phyloP scores from a whole-genome alignment of 2,329 filamentous ascomycete species.

The Fusarium nurragi region DNA sequence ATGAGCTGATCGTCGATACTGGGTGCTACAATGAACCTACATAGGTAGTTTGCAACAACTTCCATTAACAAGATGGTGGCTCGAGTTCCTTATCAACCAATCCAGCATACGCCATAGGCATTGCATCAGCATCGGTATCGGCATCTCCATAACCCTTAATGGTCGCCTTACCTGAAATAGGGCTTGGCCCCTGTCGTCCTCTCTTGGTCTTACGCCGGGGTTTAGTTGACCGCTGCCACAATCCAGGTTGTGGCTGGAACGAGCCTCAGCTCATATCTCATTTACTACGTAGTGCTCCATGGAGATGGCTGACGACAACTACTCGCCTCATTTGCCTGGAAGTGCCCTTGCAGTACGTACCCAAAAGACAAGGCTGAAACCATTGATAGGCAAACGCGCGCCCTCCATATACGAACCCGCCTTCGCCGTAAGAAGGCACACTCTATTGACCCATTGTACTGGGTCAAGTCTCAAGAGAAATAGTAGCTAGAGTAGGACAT shows the following conservation, averaged over 20 bases:
- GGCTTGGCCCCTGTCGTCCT: not conserved
- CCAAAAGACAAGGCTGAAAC: not conserved
- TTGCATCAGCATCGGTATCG: not conserved
- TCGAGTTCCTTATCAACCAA: not conserved
- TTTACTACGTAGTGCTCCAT: not conserved
- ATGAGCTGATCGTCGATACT: not conserved
- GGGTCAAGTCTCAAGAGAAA: slow-evolving; percentile 1
- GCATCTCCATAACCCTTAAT: slow-evolving; percentile 14
- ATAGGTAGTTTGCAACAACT: not conserved
- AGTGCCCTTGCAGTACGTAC: slow-evolving; percentile 15
- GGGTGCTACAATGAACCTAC: not conserved
- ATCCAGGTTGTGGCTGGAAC: slow-evolving; percentile 13
- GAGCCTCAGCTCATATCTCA: slow-evolving; percentile 27
- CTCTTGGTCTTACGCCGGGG: not conserved
- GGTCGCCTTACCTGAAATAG: slow-evolving; percentile 1
- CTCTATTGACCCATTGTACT: slow-evolving; percentile 23
- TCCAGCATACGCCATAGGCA: not conserved
- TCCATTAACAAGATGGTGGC: not conserved
- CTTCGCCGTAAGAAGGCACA: slow-evolving; percentile 15
- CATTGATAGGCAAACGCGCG: not conserved
- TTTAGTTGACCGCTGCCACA: not conserved
- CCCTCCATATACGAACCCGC: slow-evolving; percentile 1
- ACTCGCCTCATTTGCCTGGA: slow-evolving; percentile 16
- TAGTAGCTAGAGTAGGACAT: slow-evolving; percentile 9
- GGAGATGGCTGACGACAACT: not conserved